These are phyloP conservation scores for Sporisorium iseilematis-ciliati DNA, from an alignment of 1,284 basidiomycete species.

Conservation along the genomic window DNA sequence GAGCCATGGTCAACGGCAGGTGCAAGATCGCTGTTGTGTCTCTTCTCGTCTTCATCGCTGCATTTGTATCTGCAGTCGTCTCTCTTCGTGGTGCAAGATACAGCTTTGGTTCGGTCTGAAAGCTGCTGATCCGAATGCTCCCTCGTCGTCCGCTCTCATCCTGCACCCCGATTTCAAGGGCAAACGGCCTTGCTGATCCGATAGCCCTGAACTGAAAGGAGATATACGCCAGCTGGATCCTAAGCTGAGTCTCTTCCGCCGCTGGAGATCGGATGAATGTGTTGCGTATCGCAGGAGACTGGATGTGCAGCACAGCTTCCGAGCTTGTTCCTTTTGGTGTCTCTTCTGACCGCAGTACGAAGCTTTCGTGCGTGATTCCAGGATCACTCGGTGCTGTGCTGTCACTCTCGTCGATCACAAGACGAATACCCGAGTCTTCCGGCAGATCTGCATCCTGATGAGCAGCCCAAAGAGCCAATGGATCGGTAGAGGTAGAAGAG, in stretches of 20 bases:
- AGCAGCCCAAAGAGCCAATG: constrained; percentile 76
- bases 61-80: constrained; percentile 30
- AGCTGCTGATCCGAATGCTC: constrained; percentile 80
- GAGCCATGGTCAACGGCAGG: constrained; percentile 20
- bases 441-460: constrained; percentile 75
- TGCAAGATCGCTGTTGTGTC: constrained; percentile 1
- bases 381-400: constrained; percentile 65
- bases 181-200: constrained; percentile 75
- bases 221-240: constrained; percentile 79
- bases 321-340: constrained; percentile 64
- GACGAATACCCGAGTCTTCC: constrained; percentile 77
- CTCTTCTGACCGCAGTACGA: constrained; percentile 14
- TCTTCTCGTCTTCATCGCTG: neutral
- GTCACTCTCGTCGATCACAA: constrained; percentile 77
- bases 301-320: constrained; percentile 82
- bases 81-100: constrained; percentile 15
- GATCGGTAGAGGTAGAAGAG: constrained; percentile 79
- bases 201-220: constrained; percentile 80
- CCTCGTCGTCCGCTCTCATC: constrained; percentile 77
- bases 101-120: constrained; percentile 76
- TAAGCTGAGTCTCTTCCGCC: constrained; percentile 70
- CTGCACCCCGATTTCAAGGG: constrained; percentile 81
- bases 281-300: constrained; percentile 78
- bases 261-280: constrained; percentile 78
- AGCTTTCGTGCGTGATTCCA: neutral